A percentile compares a stretch with the other conserved stretches of the same genome.
Evolutionary conservation across 768 basidiomycete genomes (phyloP).

Genomic region (Tulasnella calospora): DNA sequence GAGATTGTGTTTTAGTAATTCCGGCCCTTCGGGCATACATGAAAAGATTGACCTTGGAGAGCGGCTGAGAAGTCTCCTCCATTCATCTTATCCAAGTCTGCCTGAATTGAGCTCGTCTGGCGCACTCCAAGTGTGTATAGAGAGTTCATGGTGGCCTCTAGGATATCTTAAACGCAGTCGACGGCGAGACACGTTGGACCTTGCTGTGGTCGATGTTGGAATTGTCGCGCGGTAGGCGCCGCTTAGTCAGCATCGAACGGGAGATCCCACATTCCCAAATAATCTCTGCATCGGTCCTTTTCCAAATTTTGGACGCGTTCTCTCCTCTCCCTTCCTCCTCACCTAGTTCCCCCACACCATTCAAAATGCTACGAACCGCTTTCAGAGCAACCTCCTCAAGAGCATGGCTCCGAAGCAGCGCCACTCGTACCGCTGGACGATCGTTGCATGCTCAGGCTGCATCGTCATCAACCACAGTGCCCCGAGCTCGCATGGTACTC

Average conservation of each 20-base stretch:
- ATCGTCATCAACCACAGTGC: slow-evolving; percentile 1
- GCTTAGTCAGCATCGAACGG: slow-evolving; percentile 5
- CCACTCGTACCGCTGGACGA: neutral
- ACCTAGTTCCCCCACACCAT: neutral
- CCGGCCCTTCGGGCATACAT: neutral
- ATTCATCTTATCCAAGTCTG: slow-evolving; percentile 78
- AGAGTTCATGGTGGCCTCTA: slow-evolving; percentile 66
- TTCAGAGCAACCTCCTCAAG: neutral
- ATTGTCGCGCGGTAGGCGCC: neutral
- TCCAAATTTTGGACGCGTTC: neutral
- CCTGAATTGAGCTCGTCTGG: slow-evolving; percentile 81
- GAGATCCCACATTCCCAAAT: slow-evolving; percentile 2
- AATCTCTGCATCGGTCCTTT: neutral
- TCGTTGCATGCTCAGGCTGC: neutral
- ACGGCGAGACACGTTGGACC: slow-evolving; percentile 2
- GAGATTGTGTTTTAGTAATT: slow-evolving; percentile 29
- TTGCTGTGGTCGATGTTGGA: slow-evolving; percentile 17
- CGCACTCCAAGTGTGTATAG: slow-evolving; percentile 90
- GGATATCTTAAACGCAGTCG: neutral
- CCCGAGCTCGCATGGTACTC: neutral
- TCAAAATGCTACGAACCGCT: neutral
- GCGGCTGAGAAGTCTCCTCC: slow-evolving; percentile 77
- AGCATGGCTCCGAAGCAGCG: neutral
- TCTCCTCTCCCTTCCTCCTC: neutral
- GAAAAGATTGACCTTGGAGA: slow-evolving; percentile 60